A percentile compares a stretch with the other conserved stretches of the same genome.
These are phyloP conservation scores for Mortierella sp. DNA, from an alignment of 371 early-diverging fungal species.

Conservation along the genomic window DNA sequence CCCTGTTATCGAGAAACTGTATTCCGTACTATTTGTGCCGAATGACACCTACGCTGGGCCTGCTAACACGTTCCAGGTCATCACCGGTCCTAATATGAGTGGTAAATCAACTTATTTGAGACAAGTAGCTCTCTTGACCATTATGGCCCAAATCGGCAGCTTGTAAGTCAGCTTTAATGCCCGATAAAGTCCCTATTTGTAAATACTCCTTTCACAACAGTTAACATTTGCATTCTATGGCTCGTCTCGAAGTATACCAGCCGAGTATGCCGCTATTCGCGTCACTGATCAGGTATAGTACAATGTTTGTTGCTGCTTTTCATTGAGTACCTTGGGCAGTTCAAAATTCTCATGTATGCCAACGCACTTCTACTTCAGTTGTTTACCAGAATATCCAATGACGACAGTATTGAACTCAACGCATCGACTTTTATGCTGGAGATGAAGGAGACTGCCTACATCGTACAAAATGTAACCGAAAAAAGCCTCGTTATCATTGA, in stretches of 20 bases:
- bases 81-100: constrained; percentile 99
- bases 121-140: constrained; percentile 87
- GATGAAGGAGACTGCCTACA: constrained; percentile 91
- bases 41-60: constrained; percentile 83
- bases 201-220: neutral
- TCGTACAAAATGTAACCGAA: constrained; percentile 79
- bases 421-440: constrained; percentile 93
- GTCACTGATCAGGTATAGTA: constrained; percentile 73
- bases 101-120: constrained; percentile 96
- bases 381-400: constrained; percentile 81
- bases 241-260: constrained; percentile 84
- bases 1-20: constrained; percentile 80
- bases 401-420: constrained; percentile 72
- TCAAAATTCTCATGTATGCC: neutral
- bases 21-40: constrained; percentile 70
- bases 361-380: constrained; percentile 30
- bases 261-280: constrained; percentile 86
- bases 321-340: neutral
- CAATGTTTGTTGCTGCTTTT: constrained; percentile 33
- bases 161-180: constrained; percentile 62
- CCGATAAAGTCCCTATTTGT: neutral
- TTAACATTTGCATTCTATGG: neutral
- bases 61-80: constrained; percentile 82
- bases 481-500: constrained; percentile 92
- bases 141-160: constrained; percentile 97